These are phyloP conservation scores for Ophiostoma quercus DNA, from an alignment of 2,329 filamentous ascomycete genomes.

Conservation along the genomic window DNA sequence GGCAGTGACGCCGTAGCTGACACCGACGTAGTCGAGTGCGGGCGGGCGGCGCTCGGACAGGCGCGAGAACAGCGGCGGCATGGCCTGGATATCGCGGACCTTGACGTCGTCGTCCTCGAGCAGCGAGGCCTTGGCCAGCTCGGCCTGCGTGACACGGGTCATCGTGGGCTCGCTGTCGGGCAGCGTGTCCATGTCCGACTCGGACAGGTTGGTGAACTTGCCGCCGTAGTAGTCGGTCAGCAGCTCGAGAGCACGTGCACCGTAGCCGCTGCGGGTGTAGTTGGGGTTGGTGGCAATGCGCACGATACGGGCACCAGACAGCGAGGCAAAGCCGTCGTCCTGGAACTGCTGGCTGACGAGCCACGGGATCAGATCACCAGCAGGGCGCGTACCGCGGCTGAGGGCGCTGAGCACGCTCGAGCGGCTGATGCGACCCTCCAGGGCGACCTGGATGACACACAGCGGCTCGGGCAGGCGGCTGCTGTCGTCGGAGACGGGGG, in stretches of 20 bases:
- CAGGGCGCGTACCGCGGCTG: slow-evolving; percentile 79
- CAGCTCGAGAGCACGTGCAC: slow-evolving; percentile 78
- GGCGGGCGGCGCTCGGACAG: slow-evolving; percentile 77
- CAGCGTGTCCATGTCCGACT: slow-evolving; percentile 46
- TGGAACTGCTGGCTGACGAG: slow-evolving; percentile 97
- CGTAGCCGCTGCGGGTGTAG: slow-evolving; percentile 88
- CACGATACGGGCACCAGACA: slow-evolving; percentile 88
- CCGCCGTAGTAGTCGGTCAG: slow-evolving; percentile 91
- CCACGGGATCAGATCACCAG: slow-evolving; percentile 95
- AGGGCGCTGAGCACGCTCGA: slow-evolving; percentile 88
- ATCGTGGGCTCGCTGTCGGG: slow-evolving; percentile 51
- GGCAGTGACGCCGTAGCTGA: slow-evolving; percentile 86
- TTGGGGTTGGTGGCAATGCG: slow-evolving; percentile 96
- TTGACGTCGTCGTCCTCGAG: slow-evolving; percentile 76
- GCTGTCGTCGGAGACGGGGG: slow-evolving; percentile 71
- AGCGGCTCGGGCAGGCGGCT: slow-evolving; percentile 84
- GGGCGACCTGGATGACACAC: slow-evolving; percentile 86
- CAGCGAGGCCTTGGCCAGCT: slow-evolving; percentile 69
- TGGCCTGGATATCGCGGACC: slow-evolving; percentile 80
- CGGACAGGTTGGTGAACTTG: slow-evolving; percentile 78
- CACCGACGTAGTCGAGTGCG: slow-evolving; percentile 83
- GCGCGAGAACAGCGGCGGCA: slow-evolving; percentile 90
- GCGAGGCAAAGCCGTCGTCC: slow-evolving; percentile 88
- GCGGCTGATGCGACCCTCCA: slow-evolving; percentile 91
- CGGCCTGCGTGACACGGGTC: slow-evolving; percentile 73